Conservation (phyloP, 768 basidiomycete species). For the Lactarius psammicola region DNA sequence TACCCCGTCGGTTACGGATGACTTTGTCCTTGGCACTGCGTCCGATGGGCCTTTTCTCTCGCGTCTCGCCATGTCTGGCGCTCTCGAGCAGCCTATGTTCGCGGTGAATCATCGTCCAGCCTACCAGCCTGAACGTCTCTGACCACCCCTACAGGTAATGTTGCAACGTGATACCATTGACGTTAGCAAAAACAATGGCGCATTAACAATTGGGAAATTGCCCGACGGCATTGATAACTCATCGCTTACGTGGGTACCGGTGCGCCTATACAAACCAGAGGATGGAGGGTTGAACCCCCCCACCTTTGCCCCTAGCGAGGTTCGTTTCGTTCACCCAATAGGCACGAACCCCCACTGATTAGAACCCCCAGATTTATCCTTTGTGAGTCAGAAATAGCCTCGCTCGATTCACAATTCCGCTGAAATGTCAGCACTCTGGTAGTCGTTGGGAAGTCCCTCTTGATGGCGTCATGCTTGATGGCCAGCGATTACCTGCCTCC, state of each 20-base stretch:
- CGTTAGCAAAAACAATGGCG: constrained; percentile 63
- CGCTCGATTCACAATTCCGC: background rate
- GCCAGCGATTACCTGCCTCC: constrained; percentile 55
- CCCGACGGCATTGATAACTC: constrained; percentile 50
- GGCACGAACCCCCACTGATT: constrained; percentile 16
- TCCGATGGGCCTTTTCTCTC: constrained; percentile 38
- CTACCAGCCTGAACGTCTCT: background rate
- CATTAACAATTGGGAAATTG: constrained; percentile 63
- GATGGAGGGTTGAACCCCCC: constrained; percentile 58
- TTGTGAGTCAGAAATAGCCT: constrained; percentile 9
- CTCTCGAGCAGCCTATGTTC: constrained; percentile 46
- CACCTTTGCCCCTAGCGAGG: constrained; percentile 58
- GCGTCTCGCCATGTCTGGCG: constrained; percentile 34
- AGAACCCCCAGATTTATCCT: constrained; percentile 29
- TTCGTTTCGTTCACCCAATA: constrained; percentile 30
- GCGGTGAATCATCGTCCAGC: constrained; percentile 36
- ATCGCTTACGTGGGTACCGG: constrained; percentile 62
- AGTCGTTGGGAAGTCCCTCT: constrained; percentile 63
- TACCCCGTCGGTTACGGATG: constrained; percentile 18
- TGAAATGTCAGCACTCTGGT: background rate
- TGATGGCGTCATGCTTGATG: constrained; percentile 71
- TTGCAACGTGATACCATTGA: constrained; percentile 71
- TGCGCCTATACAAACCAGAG: constrained; percentile 51
- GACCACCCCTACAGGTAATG: constrained; percentile 31
- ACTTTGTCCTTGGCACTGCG: constrained; percentile 17